Conservation (phyloP, 768 basidiomycete species). For the Suillus paluster region DNA sequence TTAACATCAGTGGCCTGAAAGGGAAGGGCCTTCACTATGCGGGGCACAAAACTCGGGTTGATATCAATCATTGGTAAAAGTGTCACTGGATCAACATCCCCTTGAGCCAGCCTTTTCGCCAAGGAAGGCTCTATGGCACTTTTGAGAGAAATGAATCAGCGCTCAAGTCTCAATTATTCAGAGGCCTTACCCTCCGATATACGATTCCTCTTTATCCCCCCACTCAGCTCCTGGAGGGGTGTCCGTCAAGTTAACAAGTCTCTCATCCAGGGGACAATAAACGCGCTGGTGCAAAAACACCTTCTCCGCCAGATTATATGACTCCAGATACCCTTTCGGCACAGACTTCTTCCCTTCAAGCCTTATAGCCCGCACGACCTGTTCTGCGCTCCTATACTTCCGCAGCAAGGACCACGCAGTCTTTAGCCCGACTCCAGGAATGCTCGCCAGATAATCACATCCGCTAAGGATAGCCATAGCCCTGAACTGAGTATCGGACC, state of each 20-base stretch:
- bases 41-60: slow-evolving; percentile 65
- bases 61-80: slow-evolving; percentile 77
- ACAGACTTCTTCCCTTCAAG: slow-evolving; percentile 86
- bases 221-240: slow-evolving; percentile 55
- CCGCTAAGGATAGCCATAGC: slow-evolving; percentile 93
- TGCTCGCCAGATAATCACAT: slow-evolving; percentile 91
- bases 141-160: slow-evolving; percentile 14
- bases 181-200: slow-evolving; percentile 67
- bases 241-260: slow-evolving; percentile 72
- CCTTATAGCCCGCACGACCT: slow-evolving; percentile 73
- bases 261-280: slow-evolving; percentile 72
- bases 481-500: slow-evolving; percentile 90
- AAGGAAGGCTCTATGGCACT: slow-evolving; percentile 68
- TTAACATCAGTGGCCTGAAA: slow-evolving; percentile 33
- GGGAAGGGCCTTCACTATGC: slow-evolving; percentile 49
- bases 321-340: slow-evolving; percentile 73
- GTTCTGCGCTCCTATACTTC: slow-evolving; percentile 86
- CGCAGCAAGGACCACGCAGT: slow-evolving; percentile 84
- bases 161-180: slow-evolving; percentile 5
- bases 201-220: slow-evolving; percentile 66
- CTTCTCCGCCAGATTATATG: slow-evolving; percentile 83
- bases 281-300: slow-evolving; percentile 94
- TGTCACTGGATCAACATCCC: slow-evolving; percentile 73
- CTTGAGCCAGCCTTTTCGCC: slow-evolving; percentile 69
- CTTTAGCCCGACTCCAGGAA: slow-evolving; percentile 91